These are phyloP conservation scores for Gamsiella multidivaricata DNA, from an alignment of 192 early-diverging fungal species.

Conservation along the genomic window DNA sequence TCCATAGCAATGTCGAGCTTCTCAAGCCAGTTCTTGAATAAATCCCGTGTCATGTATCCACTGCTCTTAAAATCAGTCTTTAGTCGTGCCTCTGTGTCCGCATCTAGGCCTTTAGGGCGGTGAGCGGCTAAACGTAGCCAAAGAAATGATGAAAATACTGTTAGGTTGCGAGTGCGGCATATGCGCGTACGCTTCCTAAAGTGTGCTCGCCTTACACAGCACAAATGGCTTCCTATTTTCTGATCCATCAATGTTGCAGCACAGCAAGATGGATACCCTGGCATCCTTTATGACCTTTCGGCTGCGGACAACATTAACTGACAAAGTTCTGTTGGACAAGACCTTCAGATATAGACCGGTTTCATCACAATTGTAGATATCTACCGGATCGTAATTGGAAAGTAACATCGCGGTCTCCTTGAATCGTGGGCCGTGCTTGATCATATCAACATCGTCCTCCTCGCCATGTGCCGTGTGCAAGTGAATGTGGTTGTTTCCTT, in stretches of 20 bases:
- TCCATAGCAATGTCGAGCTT: background rate
- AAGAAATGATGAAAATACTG: too few relatives aligned
- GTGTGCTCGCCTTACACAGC: background rate
- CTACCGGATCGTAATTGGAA: background rate
- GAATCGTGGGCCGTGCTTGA: background rate
- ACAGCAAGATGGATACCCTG: conserved; percentile 1
- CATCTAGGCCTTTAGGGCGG: background rate
- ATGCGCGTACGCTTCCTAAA: background rate
- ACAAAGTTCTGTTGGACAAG: background rate
- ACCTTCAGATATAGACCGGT: background rate
- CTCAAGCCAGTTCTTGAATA: background rate
- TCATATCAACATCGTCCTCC: background rate
- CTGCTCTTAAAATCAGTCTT: background rate
- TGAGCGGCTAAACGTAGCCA: background rate
- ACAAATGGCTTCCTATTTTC: background rate
- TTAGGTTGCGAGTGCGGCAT: background rate
- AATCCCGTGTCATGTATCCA: background rate
- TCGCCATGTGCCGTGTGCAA: background rate
- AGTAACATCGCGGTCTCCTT: background rate
- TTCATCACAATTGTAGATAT: conserved; percentile 6
- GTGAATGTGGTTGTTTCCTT: too few relatives aligned
- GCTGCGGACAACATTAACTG: background rate
- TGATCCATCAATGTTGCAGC: background rate
- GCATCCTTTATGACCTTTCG: background rate
- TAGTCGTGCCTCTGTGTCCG: background rate